Percentiles rank a stretch among this genome's conserved stretches.
Conservation (phyloP, 2,329 filamentous ascomycete species). For the Furcasterigmium sp. region DNA sequence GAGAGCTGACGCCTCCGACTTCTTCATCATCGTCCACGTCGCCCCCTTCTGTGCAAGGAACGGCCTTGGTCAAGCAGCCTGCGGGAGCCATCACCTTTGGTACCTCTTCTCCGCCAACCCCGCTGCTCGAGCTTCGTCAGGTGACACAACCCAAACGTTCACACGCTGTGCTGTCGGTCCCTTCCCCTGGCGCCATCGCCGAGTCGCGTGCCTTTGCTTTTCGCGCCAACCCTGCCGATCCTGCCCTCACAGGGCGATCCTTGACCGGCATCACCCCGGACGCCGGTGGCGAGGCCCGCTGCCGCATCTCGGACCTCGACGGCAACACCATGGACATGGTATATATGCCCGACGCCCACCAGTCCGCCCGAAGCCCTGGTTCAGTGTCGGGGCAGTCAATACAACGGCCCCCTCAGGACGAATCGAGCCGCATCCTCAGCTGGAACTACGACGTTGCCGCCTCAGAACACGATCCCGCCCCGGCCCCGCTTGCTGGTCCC, state of each 20-base stretch:
- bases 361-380: not conserved
- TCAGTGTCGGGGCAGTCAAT: not conserved
- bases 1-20: constrained; percentile 6
- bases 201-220: constrained; percentile 68
- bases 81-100: constrained; percentile 37
- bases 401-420: constrained; percentile 19
- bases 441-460: constrained; percentile 43
- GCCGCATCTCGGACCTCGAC: constrained; percentile 70
- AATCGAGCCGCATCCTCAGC: constrained; percentile 38
- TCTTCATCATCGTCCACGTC: constrained; percentile 7
- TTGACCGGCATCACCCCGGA: constrained; percentile 23
- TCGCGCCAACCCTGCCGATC: constrained; percentile 43
- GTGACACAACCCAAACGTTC: constrained; percentile 32
- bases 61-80: not conserved
- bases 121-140: constrained; percentile 41
- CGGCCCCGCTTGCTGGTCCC: constrained; percentile 1
- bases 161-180: constrained; percentile 62
- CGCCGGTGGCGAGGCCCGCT: constrained; percentile 31
- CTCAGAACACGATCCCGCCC: constrained; percentile 11
- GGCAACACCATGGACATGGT: constrained; percentile 81
- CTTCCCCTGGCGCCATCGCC: constrained; percentile 59
- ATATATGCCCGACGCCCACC: constrained; percentile 38
- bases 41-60: not conserved
- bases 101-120: constrained; percentile 22
- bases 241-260: constrained; percentile 28